phyloP scores from a whole-genome alignment of 768 basidiomycete genomes.

The Suillus variegatus region DNA sequence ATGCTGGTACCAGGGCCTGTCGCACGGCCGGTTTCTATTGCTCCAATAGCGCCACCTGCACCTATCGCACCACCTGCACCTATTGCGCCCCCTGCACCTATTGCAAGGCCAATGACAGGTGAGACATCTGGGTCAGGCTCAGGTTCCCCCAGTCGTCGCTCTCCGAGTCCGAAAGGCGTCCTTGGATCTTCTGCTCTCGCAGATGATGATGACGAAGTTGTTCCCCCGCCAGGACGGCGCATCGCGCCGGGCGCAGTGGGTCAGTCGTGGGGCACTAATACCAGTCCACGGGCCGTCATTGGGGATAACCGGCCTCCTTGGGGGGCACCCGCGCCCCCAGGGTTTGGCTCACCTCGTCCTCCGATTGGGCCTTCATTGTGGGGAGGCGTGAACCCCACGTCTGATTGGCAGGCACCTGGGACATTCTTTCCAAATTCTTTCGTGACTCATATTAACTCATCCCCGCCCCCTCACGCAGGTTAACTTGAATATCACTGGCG shows the following conservation, averaged over 20 bases:
- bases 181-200: constrained; percentile 78
- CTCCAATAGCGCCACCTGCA: constrained; percentile 64
- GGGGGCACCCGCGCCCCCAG: constrained; percentile 42
- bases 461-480: constrained; percentile 46
- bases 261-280: constrained; percentile 48
- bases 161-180: constrained; percentile 62
- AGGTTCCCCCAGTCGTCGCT: constrained; percentile 54
- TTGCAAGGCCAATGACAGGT: constrained; percentile 50
- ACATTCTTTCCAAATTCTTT: constrained; percentile 51
- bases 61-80: constrained; percentile 69
- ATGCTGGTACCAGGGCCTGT: constrained; percentile 56
- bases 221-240: constrained; percentile 51
- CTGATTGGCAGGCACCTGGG: constrained; percentile 53
- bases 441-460: constrained; percentile 46
- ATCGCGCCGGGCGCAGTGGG: constrained; percentile 41
- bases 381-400: constrained; percentile 38
- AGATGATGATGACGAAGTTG: constrained; percentile 80
- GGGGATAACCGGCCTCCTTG: constrained; percentile 47
- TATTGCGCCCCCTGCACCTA: constrained; percentile 68
- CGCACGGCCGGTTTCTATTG: constrained; percentile 42
- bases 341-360: constrained; percentile 36
- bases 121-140: constrained; percentile 54
- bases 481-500: constrained; percentile 26
- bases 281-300: constrained; percentile 46
- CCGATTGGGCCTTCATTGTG: constrained; percentile 42